Evolutionary conservation across 805 yeast genomes (phyloP), one percentile per base, ranked within the genome.

Genomic region (Kazachstania kunashirensis): DNA sequence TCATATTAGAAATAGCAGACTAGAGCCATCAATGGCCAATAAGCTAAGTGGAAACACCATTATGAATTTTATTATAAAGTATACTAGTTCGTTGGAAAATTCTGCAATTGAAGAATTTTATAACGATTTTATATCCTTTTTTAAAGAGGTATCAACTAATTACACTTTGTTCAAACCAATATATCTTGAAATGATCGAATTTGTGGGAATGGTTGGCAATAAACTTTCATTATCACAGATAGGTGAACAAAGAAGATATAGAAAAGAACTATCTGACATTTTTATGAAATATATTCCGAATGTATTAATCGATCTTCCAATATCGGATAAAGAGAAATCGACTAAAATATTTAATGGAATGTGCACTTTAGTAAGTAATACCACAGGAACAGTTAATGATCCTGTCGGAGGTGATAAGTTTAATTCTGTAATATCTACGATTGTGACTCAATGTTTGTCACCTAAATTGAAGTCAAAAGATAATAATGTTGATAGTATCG

Each of bases 61-160:
- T 10, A 62, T 75, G 2, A 47, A 49, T 1, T 82, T 83, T 50
- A 56, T 86, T 40, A 66, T 75, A 6, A 63, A 61, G 0, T 92
- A 89, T 53, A 61, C 79, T 16, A 61, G 61, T 5, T 70, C 86
- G 0, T 61, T 88, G 27, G 94, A 83, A 44, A 70, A 70, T 42
- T 94, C 85, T 47, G 75, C 84, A 0, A 63, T 85, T 33, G 86
- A 81, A 41, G 97, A 89, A 40, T 70, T 86, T 14, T 89, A 86
- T 78, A 55, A 57, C 8, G 71, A 69, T 16, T 62, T 79, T 24
- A 61, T 73, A 18, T 53, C 55, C 2, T 86, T 83, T 45, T 63
- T 84, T 45, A 77, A 68, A 44, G 85, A 77, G 4, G 70, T 76
- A 0, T 46, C 67, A 21, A 55, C 70, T 3, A 72, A 74, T 45